Evolutionary conservation across 768 basidiomycete species (phyloP).

Genomic region (Nidularia pulvinata): DNA sequence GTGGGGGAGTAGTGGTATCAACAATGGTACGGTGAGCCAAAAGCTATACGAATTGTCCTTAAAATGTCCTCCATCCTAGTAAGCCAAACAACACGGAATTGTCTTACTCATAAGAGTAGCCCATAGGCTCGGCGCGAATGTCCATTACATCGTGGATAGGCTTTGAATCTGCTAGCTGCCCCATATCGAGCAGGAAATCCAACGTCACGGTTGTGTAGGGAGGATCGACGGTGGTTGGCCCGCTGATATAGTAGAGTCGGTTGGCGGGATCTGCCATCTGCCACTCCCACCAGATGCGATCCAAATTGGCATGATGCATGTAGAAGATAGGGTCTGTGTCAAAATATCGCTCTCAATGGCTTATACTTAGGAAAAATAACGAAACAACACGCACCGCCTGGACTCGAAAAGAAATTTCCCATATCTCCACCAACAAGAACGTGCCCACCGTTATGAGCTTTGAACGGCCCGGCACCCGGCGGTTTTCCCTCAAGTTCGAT

Average conservation of each 20-base stretch:
- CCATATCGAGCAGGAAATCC: not conserved
- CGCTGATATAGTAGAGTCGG: constrained; percentile 12
- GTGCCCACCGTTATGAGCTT: constrained; percentile 1
- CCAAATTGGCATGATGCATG: constrained; percentile 17
- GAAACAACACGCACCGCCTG: not conserved
- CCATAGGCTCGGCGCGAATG: not conserved
- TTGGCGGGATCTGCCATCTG: constrained; percentile 7
- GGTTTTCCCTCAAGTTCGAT: constrained; percentile 2
- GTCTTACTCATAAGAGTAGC: not conserved
- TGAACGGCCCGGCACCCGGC: not conserved
- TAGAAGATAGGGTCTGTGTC: constrained; percentile 18
- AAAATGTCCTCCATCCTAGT: no score
- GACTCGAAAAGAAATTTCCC: constrained; percentile 1
- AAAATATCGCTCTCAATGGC: no score
- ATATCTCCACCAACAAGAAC: not conserved
- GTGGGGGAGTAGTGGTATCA: no score
- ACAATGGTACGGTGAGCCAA: no score
- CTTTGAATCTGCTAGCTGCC: not conserved
- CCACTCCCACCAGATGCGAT: constrained; percentile 17
- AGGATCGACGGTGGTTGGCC: not conserved
- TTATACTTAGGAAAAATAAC: not conserved
- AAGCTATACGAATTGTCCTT: no score
- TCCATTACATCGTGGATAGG: not conserved
- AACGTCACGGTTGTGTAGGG: not conserved
- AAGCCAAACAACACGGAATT: no score